Evolutionary conservation across 1,284 basidiomycete genomes (phyloP), one percentile per base, ranked within the genome.

Genomic region (Trametes versicolor): DNA sequence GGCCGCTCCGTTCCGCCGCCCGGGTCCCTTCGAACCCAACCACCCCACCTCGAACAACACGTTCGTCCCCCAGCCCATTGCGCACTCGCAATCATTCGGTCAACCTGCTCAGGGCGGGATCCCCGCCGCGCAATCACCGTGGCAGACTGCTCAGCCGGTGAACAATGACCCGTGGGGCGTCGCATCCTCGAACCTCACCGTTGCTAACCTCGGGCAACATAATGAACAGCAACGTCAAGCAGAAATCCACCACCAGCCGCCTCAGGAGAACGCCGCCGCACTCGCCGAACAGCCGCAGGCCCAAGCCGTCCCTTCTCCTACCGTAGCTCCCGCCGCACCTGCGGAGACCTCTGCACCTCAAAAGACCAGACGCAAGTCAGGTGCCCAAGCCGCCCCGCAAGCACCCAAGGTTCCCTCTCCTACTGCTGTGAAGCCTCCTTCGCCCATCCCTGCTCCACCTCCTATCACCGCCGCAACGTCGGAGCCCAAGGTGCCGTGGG

Each of bases 141-240:
- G 88, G 89, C 74, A 80, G 57, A 72, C 79, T 15, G 82, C 85
- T 7, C 79, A 84, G 59, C 78, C 79, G 15, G 72, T 73, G 29
- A 71, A 78, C 4, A 81, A 83, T 39, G 83, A 84, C 6, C 78
- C 74, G 55, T 87, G 85, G 87, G 80, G 78, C 51, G 77, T 81
- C 60, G 79, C 78, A 36, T 76, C 83, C 9, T 83, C 81, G 64
- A 85, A 83, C 64, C 77, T 88, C 25, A 86, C 87, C 0, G 79
- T 84, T 54, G 84, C 81, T 58, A 87, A 88, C 67, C 76, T 89
- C 23, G 85, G 81, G n/a, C 85, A 88, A 63, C 86, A 87, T 71
- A 85, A 85, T 68, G 82, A 83, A 69, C 80, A 84, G 60, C 81
- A 82, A 60, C 75, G 76, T 47, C 75, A 75, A 47, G 67, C 73